Conservation (phyloP, 1,284 basidiomycete genomes). For the Caloboletus inedulis region DNA sequence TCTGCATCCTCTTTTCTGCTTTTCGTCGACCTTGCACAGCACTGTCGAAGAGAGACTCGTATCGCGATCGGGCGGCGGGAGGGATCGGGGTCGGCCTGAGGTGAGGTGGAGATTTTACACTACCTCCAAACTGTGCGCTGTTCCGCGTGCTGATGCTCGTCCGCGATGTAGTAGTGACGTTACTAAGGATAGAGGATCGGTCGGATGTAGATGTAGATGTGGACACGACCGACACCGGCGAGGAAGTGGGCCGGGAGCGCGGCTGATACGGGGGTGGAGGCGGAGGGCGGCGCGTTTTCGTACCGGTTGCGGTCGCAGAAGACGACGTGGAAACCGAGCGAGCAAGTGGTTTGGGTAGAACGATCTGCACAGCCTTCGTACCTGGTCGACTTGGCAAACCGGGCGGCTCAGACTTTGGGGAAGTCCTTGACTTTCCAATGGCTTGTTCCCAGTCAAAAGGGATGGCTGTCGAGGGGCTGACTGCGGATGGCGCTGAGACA, state of each 20-base stretch:
- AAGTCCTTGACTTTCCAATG: slow-evolving; percentile 23
- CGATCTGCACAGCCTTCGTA: slow-evolving; percentile 19
- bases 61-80: slow-evolving; percentile 56
- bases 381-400: slow-evolving; percentile 52
- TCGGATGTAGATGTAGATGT: slow-evolving; percentile 49
- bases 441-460: slow-evolving; percentile 46
- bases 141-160: slow-evolving; percentile 42
- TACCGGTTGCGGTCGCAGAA: slow-evolving; percentile 30
- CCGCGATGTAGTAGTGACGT: slow-evolving; percentile 44
- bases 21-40: slow-evolving; percentile 52
- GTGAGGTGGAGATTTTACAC: slow-evolving; percentile 24
- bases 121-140: slow-evolving; percentile 22
- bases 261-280: slow-evolving; percentile 36
- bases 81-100: slow-evolving; percentile 66
- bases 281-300: slow-evolving; percentile 33
- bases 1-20: slow-evolving; percentile 35
- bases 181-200: slow-evolving; percentile 60
- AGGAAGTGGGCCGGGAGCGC: slow-evolving; percentile 31
- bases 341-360: slow-evolving; percentile 32
- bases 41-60: slow-evolving; percentile 61
- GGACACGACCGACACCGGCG: slow-evolving; percentile 40
- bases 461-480: slow-evolving; percentile 43
- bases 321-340: slow-evolving; percentile 33
- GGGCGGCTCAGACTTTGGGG: slow-evolving; percentile 43
- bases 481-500: slow-evolving; percentile 46